Base-by-base conservation (phyloP, 2,329 filamentous ascomycete species). In the Chrysosporium keratinophilum region DNA sequence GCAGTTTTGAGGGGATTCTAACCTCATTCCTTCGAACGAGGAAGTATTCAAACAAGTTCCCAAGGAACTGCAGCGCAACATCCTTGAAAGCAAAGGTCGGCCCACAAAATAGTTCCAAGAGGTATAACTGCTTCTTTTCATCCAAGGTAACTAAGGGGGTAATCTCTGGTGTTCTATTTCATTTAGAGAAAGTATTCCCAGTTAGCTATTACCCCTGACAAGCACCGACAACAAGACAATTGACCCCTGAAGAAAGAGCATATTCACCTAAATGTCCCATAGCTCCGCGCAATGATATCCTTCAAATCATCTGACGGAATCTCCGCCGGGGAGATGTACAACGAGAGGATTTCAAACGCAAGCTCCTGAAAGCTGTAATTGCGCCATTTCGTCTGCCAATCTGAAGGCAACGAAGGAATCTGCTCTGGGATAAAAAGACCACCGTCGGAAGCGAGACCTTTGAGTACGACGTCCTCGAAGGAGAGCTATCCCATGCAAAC, bases 1-100 rank as follows among this genome's bases (percentile, higher is more conserved):
- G 19, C 3, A 39, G 14, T 45, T 33, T 17, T 19, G 43, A n/a
- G 15, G 56, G 41, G 44, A 47, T 34, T 37, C 33, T 19, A 23
- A 52, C 54, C 42, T 57, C 31, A 46, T 75, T 75, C 61, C 67
- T 71, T 7, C 73, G 68, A 4, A 71, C 65, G 3, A 76, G 64
- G 56, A 76, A 71, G 57, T 72, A 76, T 59, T 75, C 72, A 54
- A 76, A 97, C 1, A 98, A 76, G 65, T 98, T 97, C n/a, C 93
- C 93, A 1, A 98, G 74, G 66, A 96, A 93, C 63, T 97, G 91
- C 58, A 97, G 76, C 14, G 90, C 90, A 50, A 90, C 87, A 70
- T 97, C 91, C 73, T 97, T 95, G 76, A 97, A 97, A 1, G 91
- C 86, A 67, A 89, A 96, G 0, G 85, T 97, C 4, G 90, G 93